Percentiles rank a stretch among this genome's conserved stretches.
Evolutionary conservation across 495 filamentous ascomycete species (phyloP).

Genomic region (Neurospora tetrasperma): DNA sequence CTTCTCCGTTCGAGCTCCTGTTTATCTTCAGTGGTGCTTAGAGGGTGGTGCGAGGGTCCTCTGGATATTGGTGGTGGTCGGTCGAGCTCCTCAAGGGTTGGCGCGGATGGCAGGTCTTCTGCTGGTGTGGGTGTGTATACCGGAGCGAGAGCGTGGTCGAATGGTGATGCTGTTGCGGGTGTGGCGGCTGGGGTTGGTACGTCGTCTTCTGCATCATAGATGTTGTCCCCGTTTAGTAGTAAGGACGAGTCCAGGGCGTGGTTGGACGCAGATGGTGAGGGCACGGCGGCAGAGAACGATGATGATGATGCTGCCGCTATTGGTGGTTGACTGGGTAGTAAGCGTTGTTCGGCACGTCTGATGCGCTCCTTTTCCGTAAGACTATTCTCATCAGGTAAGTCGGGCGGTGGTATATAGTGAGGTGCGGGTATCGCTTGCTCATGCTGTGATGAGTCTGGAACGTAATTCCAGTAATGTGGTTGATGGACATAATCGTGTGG

Average conservation of each 20-base stretch:
- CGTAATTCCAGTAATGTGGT: slow-evolving; percentile 15
- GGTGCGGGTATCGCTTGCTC: slow-evolving; percentile 18
- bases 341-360: slow-evolving; percentile 53
- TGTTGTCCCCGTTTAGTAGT: slow-evolving; percentile 24
- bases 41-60: not conserved
- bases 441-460: slow-evolving; percentile 2
- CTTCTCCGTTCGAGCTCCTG: slow-evolving; percentile 71
- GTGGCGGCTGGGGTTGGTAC: not conserved
- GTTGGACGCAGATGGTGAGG: slow-evolving; percentile 11
- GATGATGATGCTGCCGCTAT: slow-evolving; percentile 23
- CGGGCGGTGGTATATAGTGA: slow-evolving; percentile 43
- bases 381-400: slow-evolving; percentile 40
- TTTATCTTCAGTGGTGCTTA: slow-evolving; percentile 57
- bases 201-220: slow-evolving; percentile 27
- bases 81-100: slow-evolving; percentile 32
- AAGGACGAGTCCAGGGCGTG: slow-evolving; percentile 35
- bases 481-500: slow-evolving; percentile 7
- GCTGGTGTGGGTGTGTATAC: slow-evolving; percentile 3
- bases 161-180: not conserved
- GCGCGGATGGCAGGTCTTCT: slow-evolving; percentile 31
- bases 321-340: slow-evolving; percentile 63
- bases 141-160: not conserved
- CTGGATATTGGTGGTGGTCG: not conserved
- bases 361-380: slow-evolving; percentile 61
- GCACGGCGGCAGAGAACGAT: not conserved